Conservation (phyloP, 345 rosid species). For the Arabis alpina region DNA sequence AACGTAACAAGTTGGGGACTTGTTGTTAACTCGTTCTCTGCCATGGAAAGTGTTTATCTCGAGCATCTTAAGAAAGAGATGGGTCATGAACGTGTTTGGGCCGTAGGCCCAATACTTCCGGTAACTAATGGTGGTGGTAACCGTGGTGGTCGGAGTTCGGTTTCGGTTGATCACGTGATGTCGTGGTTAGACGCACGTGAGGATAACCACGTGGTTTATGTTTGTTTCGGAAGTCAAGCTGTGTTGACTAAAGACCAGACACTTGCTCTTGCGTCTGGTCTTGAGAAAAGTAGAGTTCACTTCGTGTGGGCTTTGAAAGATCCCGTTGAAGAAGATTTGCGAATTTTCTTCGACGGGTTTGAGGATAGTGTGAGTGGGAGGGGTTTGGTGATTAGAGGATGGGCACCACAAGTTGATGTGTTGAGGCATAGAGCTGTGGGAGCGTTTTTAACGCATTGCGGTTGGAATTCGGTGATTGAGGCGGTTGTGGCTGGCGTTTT, state of each 20-base stretch:
- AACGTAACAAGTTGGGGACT: constrained; percentile 57
- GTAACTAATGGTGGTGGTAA: not conserved
- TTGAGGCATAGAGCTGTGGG: constrained; percentile 58
- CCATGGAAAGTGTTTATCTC: constrained; percentile 51
- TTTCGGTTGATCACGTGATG: constrained; percentile 39
- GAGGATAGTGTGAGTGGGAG: constrained; percentile 58
- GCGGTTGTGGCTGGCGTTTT: constrained; percentile 53
- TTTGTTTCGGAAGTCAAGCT: constrained; percentile 74
- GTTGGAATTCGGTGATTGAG: constrained; percentile 73
- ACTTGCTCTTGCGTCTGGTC: constrained; percentile 48
- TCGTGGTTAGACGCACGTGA: constrained; percentile 62
- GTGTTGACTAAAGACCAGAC: constrained; percentile 52
- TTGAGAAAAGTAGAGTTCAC: constrained; percentile 55
- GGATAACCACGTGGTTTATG: constrained; percentile 59
- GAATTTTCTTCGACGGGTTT: constrained; percentile 38
- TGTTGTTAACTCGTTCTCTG: constrained; percentile 51
- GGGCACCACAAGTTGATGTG: constrained; percentile 61
- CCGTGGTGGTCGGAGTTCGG: constrained; percentile 61
- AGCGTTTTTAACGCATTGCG: constrained; percentile 66
- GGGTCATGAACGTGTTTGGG: constrained; percentile 53
- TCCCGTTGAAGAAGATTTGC: constrained; percentile 24
- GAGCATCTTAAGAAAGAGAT: constrained; percentile 45
- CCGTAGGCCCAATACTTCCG: constrained; percentile 61
- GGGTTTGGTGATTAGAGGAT: constrained; percentile 55
- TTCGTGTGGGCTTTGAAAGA: constrained; percentile 59